A percentile compares a stretch with the other conserved stretches of the same genome.
Conservation (phyloP, 768 basidiomycete genomes). For the Kwoniella dendrophila region DNA sequence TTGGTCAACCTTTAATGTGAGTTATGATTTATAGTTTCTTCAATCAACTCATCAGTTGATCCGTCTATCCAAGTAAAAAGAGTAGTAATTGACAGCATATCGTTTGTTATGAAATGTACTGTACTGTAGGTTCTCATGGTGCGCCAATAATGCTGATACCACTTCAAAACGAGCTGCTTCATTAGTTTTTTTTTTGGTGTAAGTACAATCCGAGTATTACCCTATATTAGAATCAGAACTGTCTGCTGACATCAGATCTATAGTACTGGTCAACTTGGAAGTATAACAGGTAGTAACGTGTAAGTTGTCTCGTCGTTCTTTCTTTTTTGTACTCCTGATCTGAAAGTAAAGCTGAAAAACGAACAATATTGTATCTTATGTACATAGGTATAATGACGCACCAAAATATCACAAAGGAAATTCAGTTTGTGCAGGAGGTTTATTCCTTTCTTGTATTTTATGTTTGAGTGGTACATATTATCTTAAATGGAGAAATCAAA, state of each 20-base stretch:
- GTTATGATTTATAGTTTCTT: neutral
- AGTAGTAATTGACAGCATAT: no score
- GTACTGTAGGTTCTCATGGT: conserved; percentile 28
- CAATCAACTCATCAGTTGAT: neutral
- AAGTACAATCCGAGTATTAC: neutral
- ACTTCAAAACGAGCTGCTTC: conserved; percentile 29
- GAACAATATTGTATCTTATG: neutral
- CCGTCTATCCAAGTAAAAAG: no score
- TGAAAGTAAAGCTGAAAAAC: neutral
- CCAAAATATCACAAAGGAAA: conserved; percentile 31
- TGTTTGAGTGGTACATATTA: conserved; percentile 20
- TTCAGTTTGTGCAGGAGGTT: conserved; percentile 23
- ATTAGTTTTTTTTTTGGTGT: conserved; percentile 26
- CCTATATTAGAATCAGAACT: neutral
- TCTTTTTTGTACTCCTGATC: neutral
- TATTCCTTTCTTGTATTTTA: conserved; percentile 17
- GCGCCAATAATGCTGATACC: conserved; percentile 23
- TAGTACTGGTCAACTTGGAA: conserved; percentile 26
- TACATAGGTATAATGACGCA: conserved; percentile 25
- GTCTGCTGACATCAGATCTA: neutral
- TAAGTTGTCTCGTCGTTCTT: neutral
- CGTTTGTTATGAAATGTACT: no score
- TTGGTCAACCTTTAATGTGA: conserved; percentile 31
- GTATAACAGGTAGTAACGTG: conserved; percentile 8
- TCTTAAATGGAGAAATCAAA: conserved; percentile 22